Conservation (phyloP, 768 basidiomycete genomes). For the Lactarius trivialis region DNA sequence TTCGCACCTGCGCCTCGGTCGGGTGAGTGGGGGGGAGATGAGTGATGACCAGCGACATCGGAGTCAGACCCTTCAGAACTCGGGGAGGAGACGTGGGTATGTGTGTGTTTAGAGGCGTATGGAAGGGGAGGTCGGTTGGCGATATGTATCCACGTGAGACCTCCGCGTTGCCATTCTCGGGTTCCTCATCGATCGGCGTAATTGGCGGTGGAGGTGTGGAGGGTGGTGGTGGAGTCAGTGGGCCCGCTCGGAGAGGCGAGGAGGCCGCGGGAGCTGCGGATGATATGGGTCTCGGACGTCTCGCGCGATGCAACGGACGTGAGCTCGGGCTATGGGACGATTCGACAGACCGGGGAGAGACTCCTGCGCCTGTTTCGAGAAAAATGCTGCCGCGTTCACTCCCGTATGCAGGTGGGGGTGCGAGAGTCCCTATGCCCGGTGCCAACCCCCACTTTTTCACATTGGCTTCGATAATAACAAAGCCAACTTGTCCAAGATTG, state of each 20-base stretch:
- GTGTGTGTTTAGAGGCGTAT: conserved; percentile 43
- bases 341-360: conserved; percentile 33
- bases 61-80: conserved; percentile 24
- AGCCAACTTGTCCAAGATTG: conserved; percentile 95
- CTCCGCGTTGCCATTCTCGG: conserved; percentile 40
- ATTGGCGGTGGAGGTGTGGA: conserved; percentile 60
- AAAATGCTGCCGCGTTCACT: conserved; percentile 95
- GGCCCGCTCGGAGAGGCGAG: conserved; percentile 58
- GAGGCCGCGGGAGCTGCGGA: conserved; percentile 44
- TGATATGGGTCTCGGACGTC: conserved; percentile 43
- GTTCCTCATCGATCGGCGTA: conserved; percentile 67
- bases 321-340: conserved; percentile 41
- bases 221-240: conserved; percentile 37
- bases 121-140: conserved; percentile 59
- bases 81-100: conserved; percentile 43
- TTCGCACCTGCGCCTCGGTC: conserved; percentile 69
- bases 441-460: conserved; percentile 99
- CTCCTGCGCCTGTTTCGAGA: conserved; percentile 73
- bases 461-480: conserved; percentile 99
- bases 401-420: conserved; percentile 96
- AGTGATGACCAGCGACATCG: conserved; percentile 28
- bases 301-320: conserved; percentile 55
- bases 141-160: conserved; percentile 54
- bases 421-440: conserved; percentile 93
- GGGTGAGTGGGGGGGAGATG: conserved; percentile 40